A percentile compares a stretch with the other conserved stretches of the same genome.
These are phyloP conservation scores for Globisporangium recalcitrans DNA, from an alignment of 352 stramenopile genomes.

Conservation along the genomic window DNA sequence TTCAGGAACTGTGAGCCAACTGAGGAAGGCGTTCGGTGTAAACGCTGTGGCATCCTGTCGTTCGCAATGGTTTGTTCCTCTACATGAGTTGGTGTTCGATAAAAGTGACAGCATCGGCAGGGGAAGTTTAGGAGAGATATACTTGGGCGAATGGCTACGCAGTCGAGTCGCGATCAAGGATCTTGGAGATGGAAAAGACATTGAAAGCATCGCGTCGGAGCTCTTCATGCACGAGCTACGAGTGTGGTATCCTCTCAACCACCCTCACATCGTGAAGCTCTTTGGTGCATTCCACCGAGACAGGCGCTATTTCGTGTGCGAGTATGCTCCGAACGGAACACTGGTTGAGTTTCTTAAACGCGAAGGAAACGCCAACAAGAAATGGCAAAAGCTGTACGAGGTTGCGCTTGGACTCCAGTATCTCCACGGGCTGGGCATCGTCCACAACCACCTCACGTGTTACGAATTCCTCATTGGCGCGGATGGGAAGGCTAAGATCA, in stretches of 20 bases:
- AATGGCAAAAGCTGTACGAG: constrained; percentile 21
- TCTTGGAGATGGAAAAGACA: constrained; percentile 2
- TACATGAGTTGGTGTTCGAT: too few relatives aligned
- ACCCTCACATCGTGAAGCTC: constrained; percentile 7
- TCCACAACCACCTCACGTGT: constrained; percentile 21
- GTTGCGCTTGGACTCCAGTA: constrained; percentile 18
- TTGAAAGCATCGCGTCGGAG: neutral
- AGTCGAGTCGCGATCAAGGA: constrained; percentile 1
- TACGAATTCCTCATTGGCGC: constrained; percentile 21
- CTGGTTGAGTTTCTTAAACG: constrained; percentile 47
- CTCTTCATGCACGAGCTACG: constrained; percentile 7
- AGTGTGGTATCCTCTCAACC: constrained; percentile 6
- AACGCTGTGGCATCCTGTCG: too few relatives aligned
- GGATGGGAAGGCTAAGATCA: constrained; percentile 20
- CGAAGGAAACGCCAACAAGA: constrained; percentile 52
- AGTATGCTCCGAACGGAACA: neutral
- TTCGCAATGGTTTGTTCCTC: too few relatives aligned
- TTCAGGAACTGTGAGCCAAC: too few relatives aligned
- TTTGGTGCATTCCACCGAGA: neutral
- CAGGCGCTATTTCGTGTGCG: constrained; percentile 8
- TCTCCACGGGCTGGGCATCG: constrained; percentile 17
- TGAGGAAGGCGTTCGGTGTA: too few relatives aligned
- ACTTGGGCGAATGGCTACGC: neutral
- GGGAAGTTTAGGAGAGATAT: too few relatives aligned
- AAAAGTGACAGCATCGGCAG: too few relatives aligned